Conservation (phyloP, 495 filamentous ascomycete genomes). For the Podospora bellae-mahoneyi region DNA sequence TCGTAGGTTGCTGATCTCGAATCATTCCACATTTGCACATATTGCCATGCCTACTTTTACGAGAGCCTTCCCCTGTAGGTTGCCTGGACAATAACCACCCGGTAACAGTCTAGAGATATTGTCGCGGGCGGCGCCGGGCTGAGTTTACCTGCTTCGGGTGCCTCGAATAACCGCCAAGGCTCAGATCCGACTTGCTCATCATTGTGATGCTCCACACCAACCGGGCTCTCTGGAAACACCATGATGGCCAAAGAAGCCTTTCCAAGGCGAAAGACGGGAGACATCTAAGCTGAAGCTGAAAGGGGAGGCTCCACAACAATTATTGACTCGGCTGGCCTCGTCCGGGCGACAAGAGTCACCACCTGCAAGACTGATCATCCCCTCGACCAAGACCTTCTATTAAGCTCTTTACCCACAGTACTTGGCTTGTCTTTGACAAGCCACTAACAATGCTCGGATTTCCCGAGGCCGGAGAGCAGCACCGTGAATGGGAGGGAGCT, state of each 20-base stretch:
- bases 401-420: background rate
- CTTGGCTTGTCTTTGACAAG: background rate
- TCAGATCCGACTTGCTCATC: background rate
- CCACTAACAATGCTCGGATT: background rate
- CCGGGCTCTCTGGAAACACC: background rate
- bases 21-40: background rate
- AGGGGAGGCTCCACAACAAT: too few relatives aligned
- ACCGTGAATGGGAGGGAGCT: background rate
- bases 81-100: background rate
- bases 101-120: background rate
- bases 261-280: background rate
- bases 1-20: background rate
- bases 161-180: background rate
- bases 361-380: background rate
- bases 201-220: background rate
- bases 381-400: background rate
- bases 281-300: too few relatives aligned
- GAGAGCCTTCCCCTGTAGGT: background rate
- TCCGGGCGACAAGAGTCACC: background rate
- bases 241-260: background rate
- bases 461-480: constrained; percentile 1
- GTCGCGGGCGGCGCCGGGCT: background rate
- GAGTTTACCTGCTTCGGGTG: background rate
- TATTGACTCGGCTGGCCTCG: background rate
- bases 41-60: background rate